Percentiles rank a stretch among this genome's conserved stretches.
These are phyloP conservation scores for Aurifilum marmelostoma DNA, from an alignment of 2,329 filamentous ascomycete species.

Conservation along the genomic window DNA sequence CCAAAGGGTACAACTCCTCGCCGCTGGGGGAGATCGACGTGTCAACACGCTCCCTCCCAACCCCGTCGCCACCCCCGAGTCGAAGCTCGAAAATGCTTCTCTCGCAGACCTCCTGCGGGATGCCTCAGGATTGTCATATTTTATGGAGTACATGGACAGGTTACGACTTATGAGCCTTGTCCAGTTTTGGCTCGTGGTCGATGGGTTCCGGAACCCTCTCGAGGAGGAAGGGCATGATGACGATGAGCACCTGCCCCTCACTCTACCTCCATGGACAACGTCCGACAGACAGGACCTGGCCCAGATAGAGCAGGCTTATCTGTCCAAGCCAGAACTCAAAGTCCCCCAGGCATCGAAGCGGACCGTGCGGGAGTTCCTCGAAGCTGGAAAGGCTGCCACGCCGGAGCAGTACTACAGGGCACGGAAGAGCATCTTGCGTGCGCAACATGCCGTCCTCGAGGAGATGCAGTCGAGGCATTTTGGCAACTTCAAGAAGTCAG, in stretches of 20 bases:
- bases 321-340: slow-evolving; percentile 80
- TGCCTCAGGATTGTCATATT: slow-evolving; percentile 89
- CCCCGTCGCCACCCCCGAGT: slow-evolving; percentile 45
- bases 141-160: slow-evolving; percentile 99
- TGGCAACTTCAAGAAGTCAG: slow-evolving; percentile 85
- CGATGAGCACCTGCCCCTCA: slow-evolving; percentile 63
- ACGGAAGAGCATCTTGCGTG: slow-evolving; percentile 76
- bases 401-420: slow-evolving; percentile 82
- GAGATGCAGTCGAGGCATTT: slow-evolving; percentile 83
- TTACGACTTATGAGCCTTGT: slow-evolving; percentile 84
- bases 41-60: slow-evolving; percentile 34
- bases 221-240: slow-evolving; percentile 82
- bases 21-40: slow-evolving; percentile 63
- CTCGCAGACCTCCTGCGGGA: slow-evolving; percentile 87
- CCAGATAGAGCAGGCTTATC: slow-evolving; percentile 88
- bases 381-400: slow-evolving; percentile 75
- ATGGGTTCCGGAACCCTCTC: slow-evolving; percentile 91
- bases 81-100: slow-evolving; percentile 73
- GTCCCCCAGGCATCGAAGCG: slow-evolving; percentile 71
- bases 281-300: slow-evolving; percentile 86
- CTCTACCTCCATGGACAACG: slow-evolving; percentile 73
- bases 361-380: slow-evolving; percentile 76
- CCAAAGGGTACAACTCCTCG: slow-evolving; percentile 82
- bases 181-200: slow-evolving; percentile 98
- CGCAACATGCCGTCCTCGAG: slow-evolving; percentile 82